phyloP scores from a whole-genome alignment of 441 rosid genomes.

The Eutrema salsugineum region DNA sequence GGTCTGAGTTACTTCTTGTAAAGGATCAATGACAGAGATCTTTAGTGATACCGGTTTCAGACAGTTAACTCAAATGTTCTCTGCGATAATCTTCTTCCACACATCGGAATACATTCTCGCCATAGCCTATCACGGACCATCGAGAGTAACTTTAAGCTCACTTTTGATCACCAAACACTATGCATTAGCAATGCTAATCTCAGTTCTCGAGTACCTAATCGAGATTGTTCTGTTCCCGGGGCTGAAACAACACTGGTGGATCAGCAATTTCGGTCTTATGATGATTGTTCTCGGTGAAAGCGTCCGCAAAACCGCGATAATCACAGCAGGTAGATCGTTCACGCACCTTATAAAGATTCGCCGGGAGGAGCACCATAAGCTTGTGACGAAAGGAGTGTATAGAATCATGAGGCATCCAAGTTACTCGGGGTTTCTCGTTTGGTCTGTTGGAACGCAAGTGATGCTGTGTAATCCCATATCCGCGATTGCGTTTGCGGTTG shows the following conservation, averaged over 20 bases:
- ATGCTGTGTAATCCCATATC: conserved; percentile 87
- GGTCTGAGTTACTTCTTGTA: conserved; percentile 27
- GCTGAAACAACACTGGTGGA: conserved; percentile 63
- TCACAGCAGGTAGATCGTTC: conserved; percentile 72
- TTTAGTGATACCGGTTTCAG: conserved; percentile 48
- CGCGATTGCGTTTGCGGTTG: conserved; percentile 49
- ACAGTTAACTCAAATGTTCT: conserved; percentile 56
- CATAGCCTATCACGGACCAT: conserved; percentile 50
- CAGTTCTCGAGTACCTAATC: conserved; percentile 54
- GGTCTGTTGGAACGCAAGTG: conserved; percentile 79
- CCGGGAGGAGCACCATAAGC: conserved; percentile 58
- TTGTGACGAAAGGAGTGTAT: conserved; percentile 67
- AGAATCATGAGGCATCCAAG: conserved; percentile 68
- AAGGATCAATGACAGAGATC: conserved; percentile 52
- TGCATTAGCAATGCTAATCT: conserved; percentile 55
- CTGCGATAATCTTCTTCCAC: conserved; percentile 70
- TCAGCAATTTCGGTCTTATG: conserved; percentile 59
- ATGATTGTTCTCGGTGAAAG: conserved; percentile 57
- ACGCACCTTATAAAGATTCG: conserved; percentile 62
- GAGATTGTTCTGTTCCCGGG: conserved; percentile 59
- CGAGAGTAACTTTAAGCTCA: conserved; percentile 54
- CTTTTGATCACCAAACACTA: conserved; percentile 64
- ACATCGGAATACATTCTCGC: conserved; percentile 67
- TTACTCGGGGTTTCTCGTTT: conserved; percentile 67
- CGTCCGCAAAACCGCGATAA: conserved; percentile 56